A percentile compares a stretch with the other conserved stretches of the same genome.
Evolutionary conservation across 2,329 filamentous ascomycete species (phyloP).

Genomic region (Albophoma yamanashiensis): DNA sequence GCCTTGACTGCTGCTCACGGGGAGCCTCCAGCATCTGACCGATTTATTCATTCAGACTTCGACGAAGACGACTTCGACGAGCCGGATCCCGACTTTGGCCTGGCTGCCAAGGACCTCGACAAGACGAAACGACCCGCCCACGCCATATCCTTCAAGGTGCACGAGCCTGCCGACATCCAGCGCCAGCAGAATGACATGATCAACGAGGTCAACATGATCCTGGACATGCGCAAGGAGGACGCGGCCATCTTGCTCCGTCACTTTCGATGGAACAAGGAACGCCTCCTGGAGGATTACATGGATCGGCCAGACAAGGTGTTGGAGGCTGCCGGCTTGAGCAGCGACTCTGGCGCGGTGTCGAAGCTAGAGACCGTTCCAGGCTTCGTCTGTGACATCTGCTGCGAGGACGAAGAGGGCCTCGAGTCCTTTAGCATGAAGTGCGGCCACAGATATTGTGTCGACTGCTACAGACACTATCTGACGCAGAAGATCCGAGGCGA

Average conservation of each 20-base stretch:
- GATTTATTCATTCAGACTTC: slow-evolving; percentile 33
- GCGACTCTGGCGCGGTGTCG: slow-evolving; percentile 49
- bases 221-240: slow-evolving; percentile 81
- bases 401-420: slow-evolving; percentile 69
- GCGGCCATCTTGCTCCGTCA: slow-evolving; percentile 82
- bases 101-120: slow-evolving; percentile 49
- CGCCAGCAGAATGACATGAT: slow-evolving; percentile 78
- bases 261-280: slow-evolving; percentile 93
- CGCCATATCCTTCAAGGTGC: slow-evolving; percentile 77
- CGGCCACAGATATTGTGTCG: slow-evolving; percentile 82
- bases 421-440: slow-evolving; percentile 91
- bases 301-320: slow-evolving; percentile 70
- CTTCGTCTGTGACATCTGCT: slow-evolving; percentile 93
- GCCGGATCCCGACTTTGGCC: slow-evolving; percentile 42
- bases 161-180: slow-evolving; percentile 71
- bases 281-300: slow-evolving; percentile 93
- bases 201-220: slow-evolving; percentile 80
- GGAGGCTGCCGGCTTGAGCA: slow-evolving; percentile 72
- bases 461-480: slow-evolving; percentile 88
- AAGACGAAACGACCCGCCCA: slow-evolving; percentile 66
- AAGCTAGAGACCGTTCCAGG: slow-evolving; percentile 60
- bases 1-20: background rate
- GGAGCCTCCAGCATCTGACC: slow-evolving; percentile 5
- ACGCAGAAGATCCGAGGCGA: slow-evolving; percentile 90
- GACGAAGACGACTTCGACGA: slow-evolving; percentile 46